phyloP scores from a whole-genome alignment of 2,329 filamentous ascomycete genomes.

The Bipolaris oryzae region DNA sequence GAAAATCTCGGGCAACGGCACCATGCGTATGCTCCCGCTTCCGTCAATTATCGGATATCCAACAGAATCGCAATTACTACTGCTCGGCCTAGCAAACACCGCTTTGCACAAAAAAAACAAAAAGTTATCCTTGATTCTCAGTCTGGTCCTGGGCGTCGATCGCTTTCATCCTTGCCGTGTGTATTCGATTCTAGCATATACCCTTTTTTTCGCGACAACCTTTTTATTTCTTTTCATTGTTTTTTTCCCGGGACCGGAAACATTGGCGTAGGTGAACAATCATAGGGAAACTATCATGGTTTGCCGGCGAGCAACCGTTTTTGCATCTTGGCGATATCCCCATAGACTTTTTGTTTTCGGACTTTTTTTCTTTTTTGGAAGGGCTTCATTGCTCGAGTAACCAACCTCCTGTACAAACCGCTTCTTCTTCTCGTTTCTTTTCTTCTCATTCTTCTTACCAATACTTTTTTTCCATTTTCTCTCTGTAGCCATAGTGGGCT shows the following conservation, averaged over 20 bases:
- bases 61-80: neutral
- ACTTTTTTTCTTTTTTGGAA: slow-evolving; percentile 12
- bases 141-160: neutral
- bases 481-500: neutral
- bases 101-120: slow-evolving; percentile 3
- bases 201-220: slow-evolving; percentile 25
- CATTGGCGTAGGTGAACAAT: slow-evolving; percentile 19
- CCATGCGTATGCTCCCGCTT: slow-evolving; percentile 3
- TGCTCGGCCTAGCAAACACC: slow-evolving; percentile 15
- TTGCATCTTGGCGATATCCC: slow-evolving; percentile 37
- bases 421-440: slow-evolving; percentile 11
- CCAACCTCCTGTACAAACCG: slow-evolving; percentile 14
- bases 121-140: slow-evolving; percentile 16
- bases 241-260: slow-evolving; percentile 17
- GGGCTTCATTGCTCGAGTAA: slow-evolving; percentile 32
- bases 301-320: slow-evolving; percentile 27
- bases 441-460: slow-evolving; percentile 8
- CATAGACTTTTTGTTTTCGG: slow-evolving; percentile 33
- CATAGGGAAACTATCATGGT: slow-evolving; percentile 10
- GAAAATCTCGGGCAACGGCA: slow-evolving; percentile 10
- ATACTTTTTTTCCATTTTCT: neutral
- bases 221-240: neutral
- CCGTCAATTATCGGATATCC: slow-evolving; percentile 9
- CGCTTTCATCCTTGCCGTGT: neutral
- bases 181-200: slow-evolving; percentile 32